These are phyloP conservation scores for Komagataella phaffii DNA, from an alignment of 805 yeast genomes.

Conservation along the genomic window DNA sequence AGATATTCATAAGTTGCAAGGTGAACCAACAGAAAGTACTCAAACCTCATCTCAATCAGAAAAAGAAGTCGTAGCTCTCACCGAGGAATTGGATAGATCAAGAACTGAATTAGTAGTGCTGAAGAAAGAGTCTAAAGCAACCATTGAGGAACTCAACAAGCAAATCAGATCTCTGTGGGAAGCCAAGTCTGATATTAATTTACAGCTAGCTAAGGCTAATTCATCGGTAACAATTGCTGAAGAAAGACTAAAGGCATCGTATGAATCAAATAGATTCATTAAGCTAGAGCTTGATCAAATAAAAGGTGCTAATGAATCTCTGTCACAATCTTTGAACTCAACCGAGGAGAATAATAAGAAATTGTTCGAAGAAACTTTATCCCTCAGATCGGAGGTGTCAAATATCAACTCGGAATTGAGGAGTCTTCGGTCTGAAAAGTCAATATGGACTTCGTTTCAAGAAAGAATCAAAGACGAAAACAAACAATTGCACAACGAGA, in stretches of 20 bases:
- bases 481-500: constrained; percentile 40
- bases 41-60: background rate
- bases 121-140: constrained; percentile 26
- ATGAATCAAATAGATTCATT: constrained; percentile 23
- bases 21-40: background rate
- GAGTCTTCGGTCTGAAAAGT: constrained; percentile 40
- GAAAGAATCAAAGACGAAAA: constrained; percentile 39
- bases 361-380: constrained; percentile 40
- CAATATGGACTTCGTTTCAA: constrained; percentile 33
- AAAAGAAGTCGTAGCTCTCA: background rate
- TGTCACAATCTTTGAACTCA: constrained; percentile 27
- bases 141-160: constrained; percentile 22
- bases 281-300: constrained; percentile 33
- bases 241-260: constrained; percentile 31
- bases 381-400: constrained; percentile 31
- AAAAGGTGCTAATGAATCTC: constrained; percentile 19
- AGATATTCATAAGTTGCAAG: background rate
- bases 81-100: background rate
- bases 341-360: constrained; percentile 36
- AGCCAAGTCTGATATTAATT: constrained; percentile 21
- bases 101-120: background rate
- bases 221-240: constrained; percentile 40
- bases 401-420: constrained; percentile 29
- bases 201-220: constrained; percentile 38
- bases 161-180: constrained; percentile 9